These are phyloP conservation scores for Alternaria sp. DNA, from an alignment of 2,329 filamentous ascomycete genomes.

Conservation along the genomic window DNA sequence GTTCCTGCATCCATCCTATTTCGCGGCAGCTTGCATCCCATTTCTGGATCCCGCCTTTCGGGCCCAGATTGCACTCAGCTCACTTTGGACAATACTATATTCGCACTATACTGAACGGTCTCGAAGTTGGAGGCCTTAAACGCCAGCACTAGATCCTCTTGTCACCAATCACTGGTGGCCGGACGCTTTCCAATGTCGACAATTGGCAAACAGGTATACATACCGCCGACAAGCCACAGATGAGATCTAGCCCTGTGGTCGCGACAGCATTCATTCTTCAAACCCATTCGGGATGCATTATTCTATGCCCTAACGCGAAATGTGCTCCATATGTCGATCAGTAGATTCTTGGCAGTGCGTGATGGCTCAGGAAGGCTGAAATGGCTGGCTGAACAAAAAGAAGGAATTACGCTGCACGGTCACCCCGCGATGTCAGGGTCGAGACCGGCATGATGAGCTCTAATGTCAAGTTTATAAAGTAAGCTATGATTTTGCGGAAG, in stretches of 20 bases:
- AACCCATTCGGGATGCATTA: background rate
- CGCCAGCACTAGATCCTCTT: background rate
- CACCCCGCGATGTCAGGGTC: no score
- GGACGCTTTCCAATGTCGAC: background rate
- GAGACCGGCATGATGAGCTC: no score
- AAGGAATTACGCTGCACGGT: no score
- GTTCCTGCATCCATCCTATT: background rate
- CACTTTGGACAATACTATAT: accelerated
- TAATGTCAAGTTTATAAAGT: no score
- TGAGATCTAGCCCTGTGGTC: background rate
- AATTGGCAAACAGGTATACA: background rate
- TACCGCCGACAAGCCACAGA: background rate
- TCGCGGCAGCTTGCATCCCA: background rate
- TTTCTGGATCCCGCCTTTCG: background rate
- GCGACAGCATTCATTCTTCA: background rate
- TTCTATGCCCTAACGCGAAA: background rate
- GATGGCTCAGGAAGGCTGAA: background rate
- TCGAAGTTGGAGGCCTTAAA: background rate
- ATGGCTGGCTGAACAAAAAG: background rate
- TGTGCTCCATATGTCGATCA: background rate
- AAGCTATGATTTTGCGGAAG: no score
- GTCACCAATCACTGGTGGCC: background rate
- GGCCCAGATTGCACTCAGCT: background rate
- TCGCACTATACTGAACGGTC: background rate
- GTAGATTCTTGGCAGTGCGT: background rate